A percentile compares a stretch with the other conserved stretches of the same genome.
These are phyloP conservation scores for Colletotrichum tanaceti DNA, from an alignment of 2,329 filamentous ascomycete species.

Conservation along the genomic window DNA sequence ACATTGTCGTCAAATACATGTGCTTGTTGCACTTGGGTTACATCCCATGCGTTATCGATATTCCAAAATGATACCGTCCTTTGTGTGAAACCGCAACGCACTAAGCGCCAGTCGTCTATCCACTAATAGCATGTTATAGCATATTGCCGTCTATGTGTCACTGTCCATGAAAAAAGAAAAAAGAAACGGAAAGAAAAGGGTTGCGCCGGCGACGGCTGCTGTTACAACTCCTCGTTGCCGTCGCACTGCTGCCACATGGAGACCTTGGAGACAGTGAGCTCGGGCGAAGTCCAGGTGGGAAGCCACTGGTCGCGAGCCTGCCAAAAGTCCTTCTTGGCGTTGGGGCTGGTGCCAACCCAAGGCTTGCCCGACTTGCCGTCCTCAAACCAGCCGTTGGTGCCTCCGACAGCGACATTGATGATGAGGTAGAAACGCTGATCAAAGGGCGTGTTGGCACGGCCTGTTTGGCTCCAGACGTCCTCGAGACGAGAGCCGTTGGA, in stretches of 20 bases:
- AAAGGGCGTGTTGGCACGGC: slow-evolving; percentile 74
- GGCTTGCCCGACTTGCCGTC: slow-evolving; percentile 79
- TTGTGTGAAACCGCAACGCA: slow-evolving; percentile 28
- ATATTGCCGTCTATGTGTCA: slow-evolving; percentile 36
- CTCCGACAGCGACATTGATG: slow-evolving; percentile 79
- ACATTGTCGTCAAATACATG: slow-evolving; percentile 22
- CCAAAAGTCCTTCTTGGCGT: slow-evolving; percentile 83
- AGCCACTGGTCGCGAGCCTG: slow-evolving; percentile 72
- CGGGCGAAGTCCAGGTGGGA: slow-evolving; percentile 76
- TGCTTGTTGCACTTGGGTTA: slow-evolving; percentile 12
- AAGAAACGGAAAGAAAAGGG: not conserved
- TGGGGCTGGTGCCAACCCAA: slow-evolving; percentile 77
- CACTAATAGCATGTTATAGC: slow-evolving; percentile 20
- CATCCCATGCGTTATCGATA: slow-evolving; percentile 16
- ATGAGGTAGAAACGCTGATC: slow-evolving; percentile 82
- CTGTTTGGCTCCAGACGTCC: slow-evolving; percentile 73
- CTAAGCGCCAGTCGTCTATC: slow-evolving; percentile 31
- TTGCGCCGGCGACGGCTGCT: no score
- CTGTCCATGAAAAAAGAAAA: not conserved
- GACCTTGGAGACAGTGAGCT: slow-evolving; percentile 77
- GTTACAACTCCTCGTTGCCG: slow-evolving; percentile 64
- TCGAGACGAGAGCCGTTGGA: slow-evolving; percentile 73
- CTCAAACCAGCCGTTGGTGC: slow-evolving; percentile 86
- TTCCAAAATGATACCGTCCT: slow-evolving; percentile 34
- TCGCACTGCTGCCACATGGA: slow-evolving; percentile 78